These are phyloP conservation scores for Eucalyptus paniculata DNA, from an alignment of 345 rosid genomes.

Conservation along the genomic window DNA sequence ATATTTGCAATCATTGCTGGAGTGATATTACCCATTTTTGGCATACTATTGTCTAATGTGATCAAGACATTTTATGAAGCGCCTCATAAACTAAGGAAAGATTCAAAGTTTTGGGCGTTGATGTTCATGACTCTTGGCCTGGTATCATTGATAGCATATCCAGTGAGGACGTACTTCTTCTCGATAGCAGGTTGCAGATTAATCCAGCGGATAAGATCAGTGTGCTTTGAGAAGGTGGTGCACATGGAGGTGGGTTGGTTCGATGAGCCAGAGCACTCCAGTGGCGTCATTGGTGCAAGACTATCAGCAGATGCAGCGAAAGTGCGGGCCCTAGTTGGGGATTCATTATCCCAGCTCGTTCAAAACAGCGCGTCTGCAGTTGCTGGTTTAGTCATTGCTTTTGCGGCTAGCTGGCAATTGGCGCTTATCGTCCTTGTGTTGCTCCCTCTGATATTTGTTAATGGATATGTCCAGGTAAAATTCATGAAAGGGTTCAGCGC, in stretches of 20 bases:
- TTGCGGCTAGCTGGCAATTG: constrained; percentile 57
- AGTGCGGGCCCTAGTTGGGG: constrained; percentile 73
- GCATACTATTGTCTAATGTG: constrained; percentile 38
- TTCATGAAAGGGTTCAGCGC: constrained; percentile 75
- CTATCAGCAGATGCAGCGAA: constrained; percentile 80
- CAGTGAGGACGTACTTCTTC: constrained; percentile 46
- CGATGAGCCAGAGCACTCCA: constrained; percentile 66
- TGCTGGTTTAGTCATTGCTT: constrained; percentile 67
- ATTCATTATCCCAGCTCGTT: constrained; percentile 53
- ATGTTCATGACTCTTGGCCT: constrained; percentile 50
- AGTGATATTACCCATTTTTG: constrained; percentile 42
- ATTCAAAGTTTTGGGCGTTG: constrained; percentile 58
- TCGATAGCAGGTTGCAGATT: constrained; percentile 59
- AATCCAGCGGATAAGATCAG: constrained; percentile 50
- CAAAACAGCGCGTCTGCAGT: constrained; percentile 48
- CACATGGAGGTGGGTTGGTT: constrained; percentile 86
- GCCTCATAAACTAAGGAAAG: constrained; percentile 44
- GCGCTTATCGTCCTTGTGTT: constrained; percentile 44
- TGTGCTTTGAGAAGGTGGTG: constrained; percentile 82
- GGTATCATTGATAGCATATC: constrained; percentile 32
- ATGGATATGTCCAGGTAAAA: constrained; percentile 44
- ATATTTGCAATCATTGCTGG: constrained; percentile 46
- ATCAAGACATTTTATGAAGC: constrained; percentile 49
- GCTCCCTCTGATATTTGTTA: constrained; percentile 56
- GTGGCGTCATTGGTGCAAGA: constrained; percentile 76